Base-by-base conservation (phyloP, 768 basidiomycete species). In the Inosperma sp. region DNA sequence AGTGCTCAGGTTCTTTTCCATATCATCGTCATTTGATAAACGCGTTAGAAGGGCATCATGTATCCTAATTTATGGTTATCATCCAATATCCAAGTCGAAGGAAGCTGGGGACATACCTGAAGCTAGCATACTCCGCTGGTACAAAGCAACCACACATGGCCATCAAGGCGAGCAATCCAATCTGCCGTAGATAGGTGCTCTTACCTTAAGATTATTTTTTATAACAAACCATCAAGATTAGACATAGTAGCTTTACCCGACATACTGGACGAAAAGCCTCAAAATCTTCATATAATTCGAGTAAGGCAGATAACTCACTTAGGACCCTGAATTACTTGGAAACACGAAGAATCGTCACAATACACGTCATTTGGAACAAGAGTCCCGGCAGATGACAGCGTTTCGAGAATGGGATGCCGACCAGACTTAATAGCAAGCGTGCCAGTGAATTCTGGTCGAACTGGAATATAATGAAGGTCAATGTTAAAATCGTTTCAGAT, bases 81-180 rank as follows among this genome's bases (percentile, higher is more conserved):
- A 12, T n/a, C 7, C 19, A 34, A 14, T 9, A 17, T 21, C 37
- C 14, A 30, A 17, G 13, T 14, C 7, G 16, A 10, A 8, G 17
- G 13, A 16, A 21, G 52, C 8, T 19, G 47, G n/a, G 36, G 22
- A 42, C 67, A 19, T 37, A 83, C 85, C 84, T 76, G 64, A 98
- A 93, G 60, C 87, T 92, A 5, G 90, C 93, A 63, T 94, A 98
- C 63, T 90, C 86, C 0, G 92, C 93, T 1, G 96, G 93, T 4
- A 99, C 89, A 60, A 88, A 95, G 65, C 84, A 92, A 0, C 93
- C 88, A 53, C 84, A 83, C 82, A 93, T 86, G 0, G 91, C 92
- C 81, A 95, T 86, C 29, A 93, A 72, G 1, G 82, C 76, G 37
- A 97, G 68, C 3, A 97, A 73, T 1, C 86, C 94, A 25, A 91